These are phyloP conservation scores for Arxiozyma bovina DNA, from an alignment of 1,139 yeast genomes.

Conservation along the genomic window DNA sequence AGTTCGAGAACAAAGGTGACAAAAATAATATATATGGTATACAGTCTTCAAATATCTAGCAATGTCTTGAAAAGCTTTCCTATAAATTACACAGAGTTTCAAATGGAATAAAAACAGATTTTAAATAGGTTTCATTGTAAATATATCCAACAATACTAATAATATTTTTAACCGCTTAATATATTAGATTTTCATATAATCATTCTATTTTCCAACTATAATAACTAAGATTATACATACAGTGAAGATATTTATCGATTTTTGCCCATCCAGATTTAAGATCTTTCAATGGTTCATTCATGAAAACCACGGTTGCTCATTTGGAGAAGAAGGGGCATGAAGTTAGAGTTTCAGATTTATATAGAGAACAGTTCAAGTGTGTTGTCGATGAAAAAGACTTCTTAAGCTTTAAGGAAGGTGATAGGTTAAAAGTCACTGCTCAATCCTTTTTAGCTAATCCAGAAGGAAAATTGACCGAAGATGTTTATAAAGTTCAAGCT, in stretches of 20 bases:
- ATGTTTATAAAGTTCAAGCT: conserved; percentile 10
- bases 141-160: too few relatives aligned
- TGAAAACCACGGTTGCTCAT: conserved; percentile 10
- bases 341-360: conserved; percentile 21
- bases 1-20: neutral
- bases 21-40: neutral
- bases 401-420: conserved; percentile 7
- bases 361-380: conserved; percentile 18
- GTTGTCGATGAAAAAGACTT: conserved; percentile 17
- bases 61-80: neutral
- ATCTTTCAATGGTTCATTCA: conserved; percentile 19
- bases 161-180: too few relatives aligned
- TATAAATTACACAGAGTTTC: too few relatives aligned
- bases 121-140: neutral
- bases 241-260: conserved; percentile 21
- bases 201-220: too few relatives aligned
- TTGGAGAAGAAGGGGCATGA: conserved; percentile 19
- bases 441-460: conserved; percentile 16
- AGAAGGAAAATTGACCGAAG: conserved; percentile 8
- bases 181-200: too few relatives aligned
- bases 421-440: conserved; percentile 9
- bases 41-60: neutral
- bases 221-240: neutral
- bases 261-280: conserved; percentile 21
- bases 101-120: neutral